phyloP scores from a whole-genome alignment of 768 basidiomycete species.

The Auricularia heimuer region DNA sequence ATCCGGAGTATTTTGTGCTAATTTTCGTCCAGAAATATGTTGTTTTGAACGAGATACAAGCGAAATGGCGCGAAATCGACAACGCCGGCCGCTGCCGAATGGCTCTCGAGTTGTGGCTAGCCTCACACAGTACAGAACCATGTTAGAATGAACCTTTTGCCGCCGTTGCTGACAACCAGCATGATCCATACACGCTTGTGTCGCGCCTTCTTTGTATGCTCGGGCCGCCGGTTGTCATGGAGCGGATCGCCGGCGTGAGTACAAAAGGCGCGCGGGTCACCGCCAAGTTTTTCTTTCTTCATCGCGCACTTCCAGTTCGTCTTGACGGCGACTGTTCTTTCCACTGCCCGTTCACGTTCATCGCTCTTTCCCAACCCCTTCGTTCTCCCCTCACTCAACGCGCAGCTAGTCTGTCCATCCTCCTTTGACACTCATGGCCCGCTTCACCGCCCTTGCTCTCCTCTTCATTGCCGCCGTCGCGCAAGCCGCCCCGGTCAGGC shows the following conservation, averaged over 20 bases:
- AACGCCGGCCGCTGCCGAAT: no score
- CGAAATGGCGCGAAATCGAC: no score
- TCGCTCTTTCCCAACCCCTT: background rate
- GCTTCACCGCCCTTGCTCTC: background rate
- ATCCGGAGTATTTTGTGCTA: no score
- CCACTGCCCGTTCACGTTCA: background rate
- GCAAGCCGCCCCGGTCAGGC: background rate
- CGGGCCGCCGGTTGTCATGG: no score
- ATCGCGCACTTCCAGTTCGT: constrained; percentile 1
- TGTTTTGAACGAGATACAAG: no score
- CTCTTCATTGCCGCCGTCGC: background rate
- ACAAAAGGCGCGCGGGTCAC: background rate
- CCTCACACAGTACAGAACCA: no score
- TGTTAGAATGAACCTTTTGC: no score
- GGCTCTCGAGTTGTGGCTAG: no score
- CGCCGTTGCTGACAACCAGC: no score
- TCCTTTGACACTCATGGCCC: background rate
- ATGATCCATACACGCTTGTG: no score
- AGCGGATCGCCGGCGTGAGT: background rate
- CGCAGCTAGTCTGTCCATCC: background rate
- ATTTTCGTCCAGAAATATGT: no score
- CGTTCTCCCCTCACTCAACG: background rate
- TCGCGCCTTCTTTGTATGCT: no score
- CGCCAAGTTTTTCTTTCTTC: background rate
- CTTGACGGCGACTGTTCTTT: constrained; percentile 1